Conservation (phyloP, 805 yeast species). For the Cyberlindnera meyerae region DNA sequence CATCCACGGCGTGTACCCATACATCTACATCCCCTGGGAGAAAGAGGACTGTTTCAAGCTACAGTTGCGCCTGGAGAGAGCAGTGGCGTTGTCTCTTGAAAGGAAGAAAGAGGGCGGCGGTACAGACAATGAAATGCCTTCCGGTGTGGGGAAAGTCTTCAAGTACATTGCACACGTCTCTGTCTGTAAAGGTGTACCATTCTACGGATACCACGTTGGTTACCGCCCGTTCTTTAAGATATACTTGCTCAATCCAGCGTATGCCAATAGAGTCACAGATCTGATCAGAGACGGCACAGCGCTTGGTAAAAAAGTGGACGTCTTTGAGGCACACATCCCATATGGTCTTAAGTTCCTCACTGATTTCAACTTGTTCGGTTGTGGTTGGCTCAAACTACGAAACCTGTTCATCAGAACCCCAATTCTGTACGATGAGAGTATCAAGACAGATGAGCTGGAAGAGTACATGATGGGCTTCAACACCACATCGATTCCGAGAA, state of each 20-base stretch:
- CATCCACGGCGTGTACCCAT: slow-evolving; percentile 82
- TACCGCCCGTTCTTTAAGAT: slow-evolving; percentile 64
- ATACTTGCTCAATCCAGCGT: slow-evolving; percentile 57
- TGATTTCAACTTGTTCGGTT: slow-evolving; percentile 81
- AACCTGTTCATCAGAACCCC: slow-evolving; percentile 56
- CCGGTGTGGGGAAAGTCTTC: slow-evolving; percentile 15
- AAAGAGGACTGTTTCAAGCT: slow-evolving; percentile 41
- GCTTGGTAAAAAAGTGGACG: slow-evolving; percentile 38
- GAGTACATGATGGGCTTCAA: slow-evolving; percentile 28
- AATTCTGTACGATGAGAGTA: slow-evolving; percentile 31
- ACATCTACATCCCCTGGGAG: slow-evolving; percentile 60
- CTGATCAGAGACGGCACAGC: slow-evolving; percentile 39
- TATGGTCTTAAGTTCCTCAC: slow-evolving; percentile 68
- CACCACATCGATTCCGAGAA: slow-evolving; percentile 36
- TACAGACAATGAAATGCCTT: slow-evolving; percentile 2
- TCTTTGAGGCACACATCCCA: slow-evolving; percentile 80
- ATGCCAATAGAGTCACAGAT: slow-evolving; percentile 50
- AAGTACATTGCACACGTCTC: slow-evolving; percentile 55
- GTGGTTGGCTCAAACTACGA: slow-evolving; percentile 62
- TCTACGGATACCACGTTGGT: slow-evolving; percentile 78
- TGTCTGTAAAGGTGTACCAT: slow-evolving; percentile 69
- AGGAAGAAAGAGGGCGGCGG: slow-evolving; percentile 12
- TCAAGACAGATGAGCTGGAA: slow-evolving; percentile 30
- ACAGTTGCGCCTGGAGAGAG: slow-evolving; percentile 40
- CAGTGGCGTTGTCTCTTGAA: slow-evolving; percentile 36